Percentiles rank a stretch among this genome's conserved stretches.
These are phyloP conservation scores for Blastobotrys americana DNA, from an alignment of 805 yeast genomes.

Conservation along the genomic window DNA sequence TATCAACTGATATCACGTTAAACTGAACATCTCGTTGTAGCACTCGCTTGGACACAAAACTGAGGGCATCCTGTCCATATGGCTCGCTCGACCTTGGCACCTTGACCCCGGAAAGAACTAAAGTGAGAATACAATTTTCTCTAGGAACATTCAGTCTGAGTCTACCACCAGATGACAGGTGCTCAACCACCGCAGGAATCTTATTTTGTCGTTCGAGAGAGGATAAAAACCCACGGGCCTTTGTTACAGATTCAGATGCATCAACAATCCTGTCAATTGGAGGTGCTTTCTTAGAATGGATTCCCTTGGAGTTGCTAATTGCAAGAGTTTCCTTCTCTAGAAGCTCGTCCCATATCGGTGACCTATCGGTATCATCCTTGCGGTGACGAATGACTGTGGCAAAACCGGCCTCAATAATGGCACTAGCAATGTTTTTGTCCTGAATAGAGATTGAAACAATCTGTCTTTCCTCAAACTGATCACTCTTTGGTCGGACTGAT, in stretches of 20 bases:
- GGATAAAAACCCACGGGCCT: slow-evolving; percentile 68
- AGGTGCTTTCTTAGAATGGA: slow-evolving; percentile 51
- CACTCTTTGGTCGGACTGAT: slow-evolving; percentile 54
- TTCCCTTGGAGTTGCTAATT: slow-evolving; percentile 49
- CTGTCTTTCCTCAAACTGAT: slow-evolving; percentile 57
- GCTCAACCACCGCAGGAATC: slow-evolving; percentile 66
- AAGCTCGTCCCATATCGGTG: slow-evolving; percentile 70
- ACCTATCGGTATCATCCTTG: slow-evolving; percentile 57
- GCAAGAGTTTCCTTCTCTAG: slow-evolving; percentile 63
- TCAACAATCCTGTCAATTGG: slow-evolving; percentile 60
- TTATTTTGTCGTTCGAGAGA: slow-evolving; percentile 60
- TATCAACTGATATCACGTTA: slow-evolving; percentile 63
- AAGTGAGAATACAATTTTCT: slow-evolving; percentile 60
- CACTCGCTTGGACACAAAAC: slow-evolving; percentile 45
- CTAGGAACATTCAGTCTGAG: slow-evolving; percentile 59
- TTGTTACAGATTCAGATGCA: slow-evolving; percentile 65
- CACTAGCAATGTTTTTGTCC: slow-evolving; percentile 53
- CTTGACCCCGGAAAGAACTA: slow-evolving; percentile 69
- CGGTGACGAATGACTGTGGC: slow-evolving; percentile 76
- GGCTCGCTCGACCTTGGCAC: slow-evolving; percentile 34
- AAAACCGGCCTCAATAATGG: slow-evolving; percentile 56
- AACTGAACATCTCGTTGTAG: slow-evolving; percentile 70
- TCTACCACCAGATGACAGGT: slow-evolving; percentile 60
- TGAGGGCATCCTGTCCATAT: slow-evolving; percentile 44
- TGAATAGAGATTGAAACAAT: slow-evolving; percentile 52